phyloP scores from a whole-genome alignment of 2,329 filamentous ascomycete species.

The Pezicula carpinea region DNA sequence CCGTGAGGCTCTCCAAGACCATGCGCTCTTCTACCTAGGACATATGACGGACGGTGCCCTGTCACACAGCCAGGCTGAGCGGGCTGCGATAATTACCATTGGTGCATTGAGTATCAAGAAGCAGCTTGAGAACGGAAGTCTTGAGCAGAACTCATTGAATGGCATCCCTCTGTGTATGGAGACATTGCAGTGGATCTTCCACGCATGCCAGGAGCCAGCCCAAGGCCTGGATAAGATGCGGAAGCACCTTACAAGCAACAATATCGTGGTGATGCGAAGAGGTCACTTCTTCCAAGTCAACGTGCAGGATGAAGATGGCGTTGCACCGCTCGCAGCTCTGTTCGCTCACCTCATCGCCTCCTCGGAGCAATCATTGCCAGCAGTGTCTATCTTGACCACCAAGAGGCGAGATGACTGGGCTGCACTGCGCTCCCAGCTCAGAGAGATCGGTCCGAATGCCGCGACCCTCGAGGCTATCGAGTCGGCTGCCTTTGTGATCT shows the following conservation, averaged over 20 bases:
- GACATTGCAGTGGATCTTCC: neutral
- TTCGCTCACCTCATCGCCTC: neutral
- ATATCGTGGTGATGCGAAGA: neutral
- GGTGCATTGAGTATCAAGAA: neutral
- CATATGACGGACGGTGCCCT: neutral
- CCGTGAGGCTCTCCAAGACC: neutral
- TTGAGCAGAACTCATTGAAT: neutral
- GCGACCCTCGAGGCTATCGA: conserved; percentile 16
- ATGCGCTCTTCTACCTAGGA: neutral
- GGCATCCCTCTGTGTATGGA: neutral
- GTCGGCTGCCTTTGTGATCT: conserved; percentile 18
- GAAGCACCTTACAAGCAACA: neutral
- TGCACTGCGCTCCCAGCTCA: neutral
- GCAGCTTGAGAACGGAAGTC: neutral
- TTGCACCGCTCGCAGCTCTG: neutral
- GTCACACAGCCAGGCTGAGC: neutral
- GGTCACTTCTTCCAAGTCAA: neutral
- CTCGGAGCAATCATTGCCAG: neutral
- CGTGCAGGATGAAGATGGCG: neutral
- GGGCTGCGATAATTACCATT: neutral
- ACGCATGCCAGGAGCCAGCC: neutral
- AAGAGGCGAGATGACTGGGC: neutral
- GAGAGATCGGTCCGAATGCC: neutral
- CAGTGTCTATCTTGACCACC: neutral
- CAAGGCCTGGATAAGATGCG: neutral